Percentiles rank a stretch among this genome's conserved stretches.
phyloP scores from a whole-genome alignment of 176 grass and related monocot species.

The Zea luxurians region DNA sequence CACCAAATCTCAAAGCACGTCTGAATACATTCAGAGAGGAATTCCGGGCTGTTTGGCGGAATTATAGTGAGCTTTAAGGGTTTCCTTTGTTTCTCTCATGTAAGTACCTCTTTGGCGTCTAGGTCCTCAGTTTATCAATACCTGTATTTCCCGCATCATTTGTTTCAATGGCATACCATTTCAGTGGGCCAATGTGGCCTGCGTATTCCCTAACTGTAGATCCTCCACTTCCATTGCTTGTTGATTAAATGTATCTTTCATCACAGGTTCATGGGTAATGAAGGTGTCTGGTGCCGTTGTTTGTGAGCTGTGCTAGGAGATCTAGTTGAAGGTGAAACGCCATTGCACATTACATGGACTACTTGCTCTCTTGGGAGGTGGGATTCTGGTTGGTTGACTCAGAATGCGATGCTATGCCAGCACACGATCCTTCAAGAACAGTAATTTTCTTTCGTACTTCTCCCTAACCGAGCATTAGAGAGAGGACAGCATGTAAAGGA shows the following conservation, averaged over 20 bases:
- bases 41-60: conserved; percentile 91
- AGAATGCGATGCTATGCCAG: neutral
- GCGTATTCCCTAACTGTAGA: neutral
- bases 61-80: conserved; percentile 81
- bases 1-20: conserved; percentile 96
- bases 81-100: conserved; percentile 17
- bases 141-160: neutral
- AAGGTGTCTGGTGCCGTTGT: conserved; percentile 37
- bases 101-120: conserved; percentile 3
- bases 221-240: neutral
- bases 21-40: conserved; percentile 99
- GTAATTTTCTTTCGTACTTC: conserved; percentile 34
- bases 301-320: conserved; percentile 39
- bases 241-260: conserved; percentile 6
- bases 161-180: neutral
- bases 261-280: conserved; percentile 39
- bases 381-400: neutral
- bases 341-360: conserved; percentile 33
- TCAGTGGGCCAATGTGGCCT: neutral
- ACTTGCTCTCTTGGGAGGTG: conserved; percentile 14
- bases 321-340: conserved; percentile 30
- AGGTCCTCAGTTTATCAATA: neutral
- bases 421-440: conserved; percentile 12
- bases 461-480: conserved; percentile 42
- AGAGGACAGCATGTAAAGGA: conserved; percentile 49